Evolutionary conservation across 352 stramenopile species (phyloP).

Genomic region (Phytophthora europaea): DNA sequence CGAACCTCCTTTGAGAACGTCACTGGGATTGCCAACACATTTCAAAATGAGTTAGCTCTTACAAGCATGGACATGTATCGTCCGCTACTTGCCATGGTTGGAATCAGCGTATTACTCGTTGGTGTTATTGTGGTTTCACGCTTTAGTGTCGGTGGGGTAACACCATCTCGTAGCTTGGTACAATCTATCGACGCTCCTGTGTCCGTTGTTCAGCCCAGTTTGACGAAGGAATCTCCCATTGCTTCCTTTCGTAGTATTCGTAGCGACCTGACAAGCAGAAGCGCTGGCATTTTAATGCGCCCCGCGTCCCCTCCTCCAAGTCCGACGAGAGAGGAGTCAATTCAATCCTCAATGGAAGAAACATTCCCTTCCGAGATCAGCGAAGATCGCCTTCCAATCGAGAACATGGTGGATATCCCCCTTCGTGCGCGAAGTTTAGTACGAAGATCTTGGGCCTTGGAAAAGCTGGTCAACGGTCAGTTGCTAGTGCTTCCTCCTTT

Average conservation of each 20-base stretch:
- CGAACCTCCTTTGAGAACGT: constrained; percentile 25
- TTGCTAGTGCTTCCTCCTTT: constrained; percentile 52
- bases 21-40: constrained; percentile 41
- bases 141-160: constrained; percentile 16
- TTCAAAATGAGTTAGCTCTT: constrained; percentile 28
- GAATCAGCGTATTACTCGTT: constrained; percentile 29
- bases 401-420: constrained; percentile 44
- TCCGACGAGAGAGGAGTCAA: constrained; percentile 11
- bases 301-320: constrained; percentile 36
- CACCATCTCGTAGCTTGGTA: constrained; percentile 18
- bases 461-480: constrained; percentile 38
- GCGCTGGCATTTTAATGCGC: constrained; percentile 37
- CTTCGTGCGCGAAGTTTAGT: constrained; percentile 62
- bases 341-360: constrained; percentile 7
- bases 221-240: neutral
- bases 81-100: constrained; percentile 23
- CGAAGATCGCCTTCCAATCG: constrained; percentile 42
- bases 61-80: constrained; percentile 31
- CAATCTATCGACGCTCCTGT: constrained; percentile 26
- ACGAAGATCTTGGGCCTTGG: constrained; percentile 48
- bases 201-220: constrained; percentile 15
- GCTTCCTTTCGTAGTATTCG: neutral
- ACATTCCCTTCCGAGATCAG: constrained; percentile 20
- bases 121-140: constrained; percentile 29
- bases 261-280: constrained; percentile 32